phyloP scores from a whole-genome alignment of 164 flowering plant genomes.

The Cinnamomum micranthum region DNA sequence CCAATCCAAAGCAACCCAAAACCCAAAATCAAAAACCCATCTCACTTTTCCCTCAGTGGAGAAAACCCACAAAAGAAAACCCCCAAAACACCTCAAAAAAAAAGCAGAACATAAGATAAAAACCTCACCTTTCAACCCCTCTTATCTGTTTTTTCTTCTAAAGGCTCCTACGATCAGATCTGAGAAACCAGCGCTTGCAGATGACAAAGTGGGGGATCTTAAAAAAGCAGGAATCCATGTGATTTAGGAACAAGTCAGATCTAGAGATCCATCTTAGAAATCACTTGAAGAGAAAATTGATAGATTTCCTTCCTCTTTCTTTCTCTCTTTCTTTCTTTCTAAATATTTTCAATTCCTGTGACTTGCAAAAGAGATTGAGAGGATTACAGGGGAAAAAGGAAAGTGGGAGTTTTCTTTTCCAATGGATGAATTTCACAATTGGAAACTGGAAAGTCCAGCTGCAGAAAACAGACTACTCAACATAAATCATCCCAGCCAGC shows the following conservation, averaged over 20 bases:
- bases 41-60: background rate
- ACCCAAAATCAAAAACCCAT: slow-evolving; percentile 10
- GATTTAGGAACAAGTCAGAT: slow-evolving; percentile 25
- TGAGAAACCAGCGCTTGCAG: background rate
- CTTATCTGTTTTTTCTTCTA: background rate
- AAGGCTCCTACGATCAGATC: slow-evolving; percentile 2
- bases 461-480: too few species aligned
- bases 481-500: too few species aligned
- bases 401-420: too few species aligned
- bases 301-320: too few species aligned
- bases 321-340: too few species aligned
- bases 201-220: slow-evolving; percentile 14
- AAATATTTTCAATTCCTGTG: too few species aligned
- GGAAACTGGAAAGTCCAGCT: too few species aligned
- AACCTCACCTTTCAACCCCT: slow-evolving; percentile 13
- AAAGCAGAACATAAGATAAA: background rate
- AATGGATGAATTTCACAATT: too few species aligned
- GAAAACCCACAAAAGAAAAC: slow-evolving; percentile 11
- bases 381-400: too few species aligned
- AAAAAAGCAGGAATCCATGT: slow-evolving; percentile 16
- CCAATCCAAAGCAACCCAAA: slow-evolving; percentile 11
- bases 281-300: background rate
- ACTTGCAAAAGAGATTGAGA: too few species aligned
- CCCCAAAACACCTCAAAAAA: background rate
- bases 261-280: slow-evolving; percentile 27